Evolutionary conservation across 2,329 filamentous ascomycete species (phyloP), one percentile per base, ranked within the genome.

Genomic region (Thelonectria olida): DNA sequence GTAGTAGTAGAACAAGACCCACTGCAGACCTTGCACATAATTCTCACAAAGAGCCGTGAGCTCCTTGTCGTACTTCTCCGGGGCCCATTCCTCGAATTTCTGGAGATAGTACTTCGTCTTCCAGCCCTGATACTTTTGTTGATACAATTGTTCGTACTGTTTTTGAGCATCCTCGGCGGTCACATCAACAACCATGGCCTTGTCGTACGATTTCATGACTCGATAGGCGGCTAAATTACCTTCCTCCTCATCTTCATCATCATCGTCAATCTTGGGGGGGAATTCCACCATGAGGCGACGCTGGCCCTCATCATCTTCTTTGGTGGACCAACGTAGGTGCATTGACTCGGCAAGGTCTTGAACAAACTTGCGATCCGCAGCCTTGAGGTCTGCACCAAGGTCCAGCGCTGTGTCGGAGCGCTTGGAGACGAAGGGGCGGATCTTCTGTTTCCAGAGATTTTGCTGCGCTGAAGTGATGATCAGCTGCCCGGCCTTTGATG

Each of bases 1-100:
- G 80, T 99, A 99, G 79, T 99, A 99, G 81, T 99, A 99, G 78
- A 91, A 97, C 50, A 99, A 82, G 42, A 99, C 96, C 96, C 96
- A 99, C 76, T 99, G 96, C 62, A 99, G 81, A 63, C 96, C 96
- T 79, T 99, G 92, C 7, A 99, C 93, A 72, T 99, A 99, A 78
- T 98, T 99, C 78, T 98, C 93, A 23, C 92, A 91, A 62, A 99
- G 83, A 66, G 91, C 90, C 54, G 84, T 89, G 73, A 98, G 84
- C 76, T 97, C 93, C 39, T 88, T 71, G 17, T 81, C 88, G 67
- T 95, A 90, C 70, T 92, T 90, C 48, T 93, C 90, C 10, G 91
- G 82, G 15, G 90, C 88, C 93, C 95, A 99, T 54, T 91, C 91
- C 27, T 90, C 80, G 68, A 97, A 97, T 76, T 98, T 99, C 58